Evolutionary conservation across 257 asterid genomes (phyloP).

Genomic region (Euphrasia confusa): DNA sequence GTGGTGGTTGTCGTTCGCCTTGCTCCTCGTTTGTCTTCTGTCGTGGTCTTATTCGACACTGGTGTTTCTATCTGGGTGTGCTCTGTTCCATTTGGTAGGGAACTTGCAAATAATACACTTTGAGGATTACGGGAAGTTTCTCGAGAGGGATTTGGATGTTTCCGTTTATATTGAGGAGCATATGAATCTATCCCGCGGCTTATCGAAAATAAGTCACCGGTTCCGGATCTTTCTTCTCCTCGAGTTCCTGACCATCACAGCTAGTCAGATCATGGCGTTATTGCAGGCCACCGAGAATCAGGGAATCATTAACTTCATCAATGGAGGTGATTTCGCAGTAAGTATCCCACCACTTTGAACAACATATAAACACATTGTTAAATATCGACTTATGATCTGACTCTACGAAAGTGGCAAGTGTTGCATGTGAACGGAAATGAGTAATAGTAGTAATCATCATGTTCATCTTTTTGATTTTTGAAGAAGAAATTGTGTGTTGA

Average conservation of each 20-base stretch:
- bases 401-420: background rate
- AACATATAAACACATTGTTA: background rate
- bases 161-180: slow-evolving; percentile 75
- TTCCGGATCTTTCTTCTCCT: slow-evolving; percentile 71
- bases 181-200: slow-evolving; percentile 50
- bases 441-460: too few species aligned
- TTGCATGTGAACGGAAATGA: too few species aligned
- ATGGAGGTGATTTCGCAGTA: slow-evolving; percentile 84
- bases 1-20: slow-evolving; percentile 44
- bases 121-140: slow-evolving; percentile 63
- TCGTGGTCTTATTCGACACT: slow-evolving; percentile 72
- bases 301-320: slow-evolving; percentile 58
- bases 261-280: slow-evolving; percentile 58
- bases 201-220: slow-evolving; percentile 84
- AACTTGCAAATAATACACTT: slow-evolving; percentile 75
- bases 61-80: slow-evolving; percentile 65
- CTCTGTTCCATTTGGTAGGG: slow-evolving; percentile 64
- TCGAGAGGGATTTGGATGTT: slow-evolving; percentile 70
- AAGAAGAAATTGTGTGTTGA: too few species aligned
- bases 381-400: background rate
- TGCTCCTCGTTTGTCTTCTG: slow-evolving; percentile 42
- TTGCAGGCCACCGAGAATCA: slow-evolving; percentile 68
- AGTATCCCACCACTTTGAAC: slow-evolving; percentile 23
- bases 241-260: slow-evolving; percentile 63
- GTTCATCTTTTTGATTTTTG: too few species aligned